Evolutionary conservation across 805 yeast genomes (phyloP).

Genomic region (Yarrowia osloensis): DNA sequence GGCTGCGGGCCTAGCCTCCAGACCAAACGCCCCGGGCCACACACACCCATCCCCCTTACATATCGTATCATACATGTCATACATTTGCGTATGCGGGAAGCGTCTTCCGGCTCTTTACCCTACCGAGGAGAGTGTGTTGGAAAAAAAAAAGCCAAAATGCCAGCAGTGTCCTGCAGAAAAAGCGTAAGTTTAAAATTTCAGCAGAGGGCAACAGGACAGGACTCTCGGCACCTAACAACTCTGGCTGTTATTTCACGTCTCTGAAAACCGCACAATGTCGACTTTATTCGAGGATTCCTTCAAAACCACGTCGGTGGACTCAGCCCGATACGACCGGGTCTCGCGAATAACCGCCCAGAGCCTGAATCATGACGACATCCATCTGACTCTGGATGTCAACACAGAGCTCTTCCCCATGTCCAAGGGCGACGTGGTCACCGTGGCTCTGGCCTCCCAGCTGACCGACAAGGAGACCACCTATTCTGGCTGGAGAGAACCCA

Average conservation of each 20-base stretch:
- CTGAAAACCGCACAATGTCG: conserved; percentile 48
- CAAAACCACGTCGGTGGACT: conserved; percentile 77
- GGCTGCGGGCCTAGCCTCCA: too few relatives aligned
- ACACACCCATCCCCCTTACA: conserved; percentile 23
- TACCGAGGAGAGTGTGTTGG: background rate
- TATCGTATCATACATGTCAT: conserved; percentile 5
- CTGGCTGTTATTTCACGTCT: background rate
- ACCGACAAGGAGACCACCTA: conserved; percentile 50
- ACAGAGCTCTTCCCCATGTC: conserved; percentile 87
- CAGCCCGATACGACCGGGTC: conserved; percentile 90
- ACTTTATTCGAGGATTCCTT: conserved; percentile 91
- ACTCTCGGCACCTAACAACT: background rate
- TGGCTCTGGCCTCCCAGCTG: conserved; percentile 80
- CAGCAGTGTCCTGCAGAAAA: conserved; percentile 15
- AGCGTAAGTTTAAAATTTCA: conserved; percentile 26
- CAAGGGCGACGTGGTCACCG: conserved; percentile 73
- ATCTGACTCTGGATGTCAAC: conserved; percentile 85
- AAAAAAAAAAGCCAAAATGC: background rate
- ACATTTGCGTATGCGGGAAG: background rate
- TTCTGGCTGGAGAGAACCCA: conserved; percentile 83
- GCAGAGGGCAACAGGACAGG: background rate
- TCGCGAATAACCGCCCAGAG: conserved; percentile 86
- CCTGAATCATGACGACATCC: conserved; percentile 75
- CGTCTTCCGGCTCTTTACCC: conserved; percentile 5
- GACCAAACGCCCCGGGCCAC: too few relatives aligned